Conservation (phyloP, 2,329 filamentous ascomycete genomes). For the Exophiala xenobiotica region DNA sequence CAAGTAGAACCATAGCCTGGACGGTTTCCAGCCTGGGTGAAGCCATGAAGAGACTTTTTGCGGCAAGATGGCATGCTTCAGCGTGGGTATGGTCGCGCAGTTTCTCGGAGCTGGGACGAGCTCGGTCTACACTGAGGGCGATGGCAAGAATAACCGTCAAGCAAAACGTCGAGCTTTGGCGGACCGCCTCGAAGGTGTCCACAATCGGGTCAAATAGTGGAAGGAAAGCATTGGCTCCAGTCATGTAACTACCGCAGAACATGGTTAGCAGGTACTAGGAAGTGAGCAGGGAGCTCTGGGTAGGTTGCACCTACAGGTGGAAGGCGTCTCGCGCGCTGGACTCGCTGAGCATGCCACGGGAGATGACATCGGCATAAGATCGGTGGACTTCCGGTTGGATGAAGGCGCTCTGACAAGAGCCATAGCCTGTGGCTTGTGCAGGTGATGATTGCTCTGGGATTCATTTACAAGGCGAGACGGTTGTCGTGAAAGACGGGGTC, state of each 20-base stretch:
- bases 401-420: no score
- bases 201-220: slow-evolving; percentile 3
- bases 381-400: no score
- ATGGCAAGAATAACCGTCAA: neutral
- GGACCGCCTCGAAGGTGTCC: slow-evolving; percentile 7
- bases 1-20: slow-evolving; percentile 4
- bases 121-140: neutral
- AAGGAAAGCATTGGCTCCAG: neutral
- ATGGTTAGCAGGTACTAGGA: no score
- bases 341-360: neutral
- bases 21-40: neutral
- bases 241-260: neutral
- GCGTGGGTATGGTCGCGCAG: neutral
- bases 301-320: no score
- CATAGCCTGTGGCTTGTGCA: no score
- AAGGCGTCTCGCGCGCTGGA: neutral
- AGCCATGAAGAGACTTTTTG: neutral
- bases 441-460: no score
- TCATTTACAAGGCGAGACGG: no score
- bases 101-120: neutral
- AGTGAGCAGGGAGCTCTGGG: no score
- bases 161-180: slow-evolving; percentile 2
- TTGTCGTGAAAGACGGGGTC: no score
- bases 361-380: neutral
- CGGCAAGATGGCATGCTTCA: neutral